A percentile compares a stretch with the other conserved stretches of the same genome.
Conservation (phyloP, 2,329 filamentous ascomycete species). For the Daldinia eschscholtzii region DNA sequence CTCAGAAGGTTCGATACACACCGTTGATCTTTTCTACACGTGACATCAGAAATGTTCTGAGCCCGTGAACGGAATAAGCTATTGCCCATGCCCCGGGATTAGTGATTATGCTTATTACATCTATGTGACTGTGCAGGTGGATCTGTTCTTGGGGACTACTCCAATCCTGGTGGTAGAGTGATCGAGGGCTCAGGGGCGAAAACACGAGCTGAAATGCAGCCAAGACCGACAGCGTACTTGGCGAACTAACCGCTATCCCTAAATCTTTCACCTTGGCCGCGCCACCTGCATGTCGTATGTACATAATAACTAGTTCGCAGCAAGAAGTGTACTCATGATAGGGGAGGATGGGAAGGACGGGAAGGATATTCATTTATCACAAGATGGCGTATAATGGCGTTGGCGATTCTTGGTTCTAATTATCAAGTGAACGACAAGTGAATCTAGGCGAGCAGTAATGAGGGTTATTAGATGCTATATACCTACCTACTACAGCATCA, state of each 20-base stretch:
- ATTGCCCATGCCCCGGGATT: background rate
- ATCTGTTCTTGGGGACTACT: background rate
- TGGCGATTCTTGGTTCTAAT: background rate
- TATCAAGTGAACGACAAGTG: background rate
- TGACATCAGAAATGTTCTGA: too few species aligned
- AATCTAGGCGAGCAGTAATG: background rate
- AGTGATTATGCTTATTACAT: background rate
- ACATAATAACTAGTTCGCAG: background rate
- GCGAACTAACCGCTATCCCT: constrained; percentile 3
- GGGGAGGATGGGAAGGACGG: background rate
- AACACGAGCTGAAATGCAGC: constrained; percentile 34
- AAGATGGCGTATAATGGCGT: background rate
- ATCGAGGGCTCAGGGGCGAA: constrained; percentile 25
- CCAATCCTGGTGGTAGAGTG: constrained; percentile 13
- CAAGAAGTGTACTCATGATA: background rate
- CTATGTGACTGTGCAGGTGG: background rate
- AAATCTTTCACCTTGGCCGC: background rate
- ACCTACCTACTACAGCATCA: background rate
- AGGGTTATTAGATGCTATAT: background rate
- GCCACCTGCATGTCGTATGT: background rate
- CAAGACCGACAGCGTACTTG: constrained; percentile 22
- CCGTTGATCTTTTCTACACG: too few species aligned
- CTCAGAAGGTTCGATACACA: too few species aligned
- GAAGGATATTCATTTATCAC: background rate
- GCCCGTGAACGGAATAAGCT: too few species aligned